These are phyloP conservation scores for Catharanthus roseus DNA, from an alignment of 257 asterid genomes.

Conservation along the genomic window DNA sequence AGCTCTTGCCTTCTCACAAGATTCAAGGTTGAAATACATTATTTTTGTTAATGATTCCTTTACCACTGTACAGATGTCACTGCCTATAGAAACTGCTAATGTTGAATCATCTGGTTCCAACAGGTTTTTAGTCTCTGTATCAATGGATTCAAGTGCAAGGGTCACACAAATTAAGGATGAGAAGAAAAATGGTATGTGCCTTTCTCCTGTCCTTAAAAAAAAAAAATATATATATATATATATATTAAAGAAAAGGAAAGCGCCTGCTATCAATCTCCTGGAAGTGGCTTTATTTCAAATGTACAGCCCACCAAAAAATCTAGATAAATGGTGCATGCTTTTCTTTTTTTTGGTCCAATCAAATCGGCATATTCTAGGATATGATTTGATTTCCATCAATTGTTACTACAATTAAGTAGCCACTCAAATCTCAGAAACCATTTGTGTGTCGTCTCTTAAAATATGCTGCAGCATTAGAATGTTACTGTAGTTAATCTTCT, in stretches of 20 bases:
- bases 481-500: background rate
- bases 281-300: background rate
- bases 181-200: conserved; percentile 47
- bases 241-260: background rate
- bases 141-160: conserved; percentile 83
- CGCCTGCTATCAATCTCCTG: background rate
- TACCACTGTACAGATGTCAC: conserved; percentile 8
- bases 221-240: too few relatives aligned
- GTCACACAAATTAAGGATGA: conserved; percentile 58
- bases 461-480: background rate
- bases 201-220: background rate
- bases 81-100: conserved; percentile 6
- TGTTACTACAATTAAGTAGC: background rate
- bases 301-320: background rate
- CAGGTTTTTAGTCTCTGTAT: conserved; percentile 78
- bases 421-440: background rate
- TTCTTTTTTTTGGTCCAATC: background rate
- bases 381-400: background rate
- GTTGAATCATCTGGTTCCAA: conserved; percentile 13
- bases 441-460: background rate
- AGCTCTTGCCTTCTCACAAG: conserved; percentile 62
- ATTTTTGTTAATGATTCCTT: conserved; percentile 6
- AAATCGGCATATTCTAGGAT: background rate
- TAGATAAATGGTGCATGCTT: background rate
- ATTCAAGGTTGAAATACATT: conserved; percentile 59